Base-by-base conservation (phyloP, 2,329 filamentous ascomycete genomes). In the Fusarium sp. region DNA sequence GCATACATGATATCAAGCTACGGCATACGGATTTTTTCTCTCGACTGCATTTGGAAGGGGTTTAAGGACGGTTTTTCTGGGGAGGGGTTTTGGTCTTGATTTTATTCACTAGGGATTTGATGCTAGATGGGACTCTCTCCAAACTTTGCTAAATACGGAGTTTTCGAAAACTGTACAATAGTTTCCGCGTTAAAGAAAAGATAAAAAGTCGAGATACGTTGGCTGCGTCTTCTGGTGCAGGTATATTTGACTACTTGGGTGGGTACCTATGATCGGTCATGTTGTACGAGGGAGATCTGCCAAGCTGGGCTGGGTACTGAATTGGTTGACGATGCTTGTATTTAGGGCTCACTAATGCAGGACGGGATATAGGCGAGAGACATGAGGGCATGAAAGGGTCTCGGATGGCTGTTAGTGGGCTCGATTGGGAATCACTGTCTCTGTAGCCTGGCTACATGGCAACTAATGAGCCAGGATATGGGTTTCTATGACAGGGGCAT, bases 41-140 rank as follows among this genome's bases (percentile, higher is more conserved):
- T 73, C 50, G 49, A 65, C 61, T 74, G 73, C 73, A 75, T 75
- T 73, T 68, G 50, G 58, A 67, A 71, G 72, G 73, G 73, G 73
- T 74, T 75, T 51, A 38, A 72, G 63, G 69, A 63, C 36, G 64
- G 69, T 57, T 62, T 72, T 71, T 59, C 67, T 45, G 51, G 56
- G 28, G 28, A 31, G 28, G 28, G 28, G 51, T 43, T 38, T 60
- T 44, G 53, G 45, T 62, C 50, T 50, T 70, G 45, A 55, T 68
- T 66, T 65, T 57, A 39, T 57, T 57, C 36, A 42, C 38, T 39
- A 59, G 62, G 66, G 52, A 68, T 68, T 52, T 71, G 57, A 73
- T 69, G 58, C 51, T 75, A 72, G 66, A 75, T 56, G 62, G 61
- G 58, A 57, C 59, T 68, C 64, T 72, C 72, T 72, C 72, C 63